Evolutionary conservation across 495 filamentous ascomycete genomes (phyloP).

Genomic region (Lasiosphaeris hirsuta): DNA sequence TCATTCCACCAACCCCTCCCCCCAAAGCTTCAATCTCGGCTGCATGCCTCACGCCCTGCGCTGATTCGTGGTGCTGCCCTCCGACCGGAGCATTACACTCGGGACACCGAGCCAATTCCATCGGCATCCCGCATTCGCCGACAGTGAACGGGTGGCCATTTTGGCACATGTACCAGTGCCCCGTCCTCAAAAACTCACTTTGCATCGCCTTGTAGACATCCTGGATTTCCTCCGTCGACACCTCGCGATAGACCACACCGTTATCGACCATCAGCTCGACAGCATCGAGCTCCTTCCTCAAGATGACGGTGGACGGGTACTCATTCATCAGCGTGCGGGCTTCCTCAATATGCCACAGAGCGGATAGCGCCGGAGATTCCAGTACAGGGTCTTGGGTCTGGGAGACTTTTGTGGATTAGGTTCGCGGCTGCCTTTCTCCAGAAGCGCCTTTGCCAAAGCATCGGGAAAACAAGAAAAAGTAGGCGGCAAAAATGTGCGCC

Average conservation of each 20-base stretch:
- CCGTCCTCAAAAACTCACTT: slow-evolving; percentile 22
- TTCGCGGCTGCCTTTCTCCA: too few species aligned
- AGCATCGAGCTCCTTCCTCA: background rate
- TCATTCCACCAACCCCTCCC: background rate
- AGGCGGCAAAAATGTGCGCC: slow-evolving; percentile 33
- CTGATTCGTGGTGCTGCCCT: slow-evolving; percentile 56
- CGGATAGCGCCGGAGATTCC: too few species aligned
- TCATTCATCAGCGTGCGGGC: background rate
- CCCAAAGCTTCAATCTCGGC: slow-evolving; percentile 5
- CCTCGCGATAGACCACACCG: slow-evolving; percentile 45
- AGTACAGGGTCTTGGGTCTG: too few species aligned
- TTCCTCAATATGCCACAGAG: too few species aligned
- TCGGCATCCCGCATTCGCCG: slow-evolving; percentile 70
- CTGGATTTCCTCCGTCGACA: slow-evolving; percentile 29
- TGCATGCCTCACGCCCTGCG: slow-evolving; percentile 21
- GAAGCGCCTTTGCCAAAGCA: too few species aligned
- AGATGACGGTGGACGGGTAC: slow-evolving; percentile 2
- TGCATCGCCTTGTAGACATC: slow-evolving; percentile 33
- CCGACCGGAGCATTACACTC: slow-evolving; percentile 62
- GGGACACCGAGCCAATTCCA: slow-evolving; percentile 60
- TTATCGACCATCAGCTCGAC: slow-evolving; percentile 43
- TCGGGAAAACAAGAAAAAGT: too few species aligned
- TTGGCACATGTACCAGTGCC: slow-evolving; percentile 35
- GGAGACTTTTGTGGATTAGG: too few species aligned
- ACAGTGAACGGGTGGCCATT: slow-evolving; percentile 57